A percentile compares a stretch with the other conserved stretches of the same genome.
Evolutionary conservation across 306 rosid genomes (phyloP).

Genomic region (Quercus agrifolia): DNA sequence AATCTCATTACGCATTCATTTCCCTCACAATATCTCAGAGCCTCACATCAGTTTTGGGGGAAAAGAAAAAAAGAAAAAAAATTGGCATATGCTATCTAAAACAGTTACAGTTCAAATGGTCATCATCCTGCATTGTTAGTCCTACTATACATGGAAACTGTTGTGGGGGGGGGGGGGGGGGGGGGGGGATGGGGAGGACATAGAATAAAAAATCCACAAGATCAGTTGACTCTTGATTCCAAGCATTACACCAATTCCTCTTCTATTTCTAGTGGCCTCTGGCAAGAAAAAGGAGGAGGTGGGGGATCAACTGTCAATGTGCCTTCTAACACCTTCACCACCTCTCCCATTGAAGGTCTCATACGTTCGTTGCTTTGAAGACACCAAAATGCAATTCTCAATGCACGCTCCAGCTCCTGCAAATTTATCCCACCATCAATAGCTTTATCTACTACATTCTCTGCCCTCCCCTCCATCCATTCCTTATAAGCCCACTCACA

Average conservation of each 20-base stretch:
- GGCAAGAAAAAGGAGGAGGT: constrained; percentile 53
- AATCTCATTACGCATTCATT: constrained; percentile 7
- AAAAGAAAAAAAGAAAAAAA: not conserved
- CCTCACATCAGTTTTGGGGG: constrained; percentile 16
- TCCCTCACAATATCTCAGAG: not conserved
- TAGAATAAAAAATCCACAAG: not conserved
- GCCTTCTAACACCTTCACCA: constrained; percentile 75
- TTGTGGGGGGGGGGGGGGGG: not conserved
- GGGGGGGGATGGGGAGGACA: no score
- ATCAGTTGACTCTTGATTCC: constrained; percentile 25
- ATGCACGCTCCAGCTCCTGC: constrained; percentile 54
- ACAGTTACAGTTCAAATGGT: constrained; percentile 2
- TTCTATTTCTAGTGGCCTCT: constrained; percentile 6
- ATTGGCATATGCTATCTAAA: constrained; percentile 5
- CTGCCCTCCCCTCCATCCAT: constrained; percentile 51
- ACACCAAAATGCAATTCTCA: constrained; percentile 85
- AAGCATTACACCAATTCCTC: constrained; percentile 32
- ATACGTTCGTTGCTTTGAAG: constrained; percentile 52
- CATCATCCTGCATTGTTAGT: constrained; percentile 45
- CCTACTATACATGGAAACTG: constrained; percentile 46
- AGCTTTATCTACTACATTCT: constrained; percentile 52
- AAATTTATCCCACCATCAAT: constrained; percentile 32
- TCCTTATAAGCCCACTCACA: constrained; percentile 58
- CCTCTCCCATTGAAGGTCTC: constrained; percentile 76
- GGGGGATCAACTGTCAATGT: constrained; percentile 65